Base-by-base conservation (phyloP, 2,329 filamentous ascomycete species). In the Pestalotiopsis sp. region DNA sequence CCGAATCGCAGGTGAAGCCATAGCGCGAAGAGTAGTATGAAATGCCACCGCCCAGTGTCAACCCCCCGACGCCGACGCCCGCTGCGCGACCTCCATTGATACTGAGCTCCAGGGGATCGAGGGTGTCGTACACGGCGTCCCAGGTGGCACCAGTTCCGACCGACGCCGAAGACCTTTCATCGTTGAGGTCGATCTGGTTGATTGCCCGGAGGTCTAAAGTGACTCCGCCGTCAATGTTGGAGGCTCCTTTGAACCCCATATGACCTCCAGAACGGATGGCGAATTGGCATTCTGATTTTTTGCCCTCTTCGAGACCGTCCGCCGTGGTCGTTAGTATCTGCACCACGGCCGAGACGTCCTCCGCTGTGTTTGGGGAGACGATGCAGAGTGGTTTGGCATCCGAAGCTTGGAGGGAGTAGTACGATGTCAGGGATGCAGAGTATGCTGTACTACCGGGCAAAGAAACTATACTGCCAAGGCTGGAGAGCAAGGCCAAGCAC, bases 221-320 rank as follows among this genome's bases (percentile, higher is more conserved):
- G 4, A 85, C 75, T 14, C 83, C 80, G 14, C 72, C 72, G 4
- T 76, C 72, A 68, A 80, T 80, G 72, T 80, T 88, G 6, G 83
- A 83, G 1, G 80, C 79, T 4, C 80, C 81, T 0, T 80, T 75
- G 69, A 84, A 85, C 2, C 83, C 78, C 2, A 81, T 82, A 75
- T 89, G 86, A 0, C 87, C 86, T n/a, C 86, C 86, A 59, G 81
- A 79, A 49, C 84, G 84, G 69, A 86, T 80, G 2, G 86, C 82
- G 75, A 89, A 89, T 0, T 71, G 73, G 65, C 69, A 72, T 36
- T 67, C 66, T n/a, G 45, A 52, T 20, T 23, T 52, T 52, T 52
- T n/a, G 45, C 17, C 14, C 4, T 27, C 57, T 27, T 59, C 23
- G 23, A 59, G 57, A n/a, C 3, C 11, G 36, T 36, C 13, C 9